Conservation (phyloP, 2,329 filamentous ascomycete genomes). For the Delphinella strobiligena region DNA sequence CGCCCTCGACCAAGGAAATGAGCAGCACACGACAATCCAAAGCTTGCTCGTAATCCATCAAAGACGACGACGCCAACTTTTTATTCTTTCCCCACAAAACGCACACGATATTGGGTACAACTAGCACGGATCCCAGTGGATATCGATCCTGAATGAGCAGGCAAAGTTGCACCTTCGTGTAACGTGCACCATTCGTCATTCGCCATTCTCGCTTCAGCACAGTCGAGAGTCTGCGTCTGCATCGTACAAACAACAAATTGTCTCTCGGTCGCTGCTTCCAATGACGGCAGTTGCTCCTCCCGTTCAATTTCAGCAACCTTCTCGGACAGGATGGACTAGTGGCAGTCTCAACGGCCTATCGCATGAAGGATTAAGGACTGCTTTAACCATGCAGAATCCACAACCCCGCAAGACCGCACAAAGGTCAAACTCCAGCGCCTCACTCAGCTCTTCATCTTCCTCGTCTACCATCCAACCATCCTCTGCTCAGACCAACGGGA, state of each 20-base stretch:
- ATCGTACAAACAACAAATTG: too few relatives aligned
- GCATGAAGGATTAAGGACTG: conserved; percentile 71
- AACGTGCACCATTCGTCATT: too few relatives aligned
- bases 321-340: conserved; percentile 50
- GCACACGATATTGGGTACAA: too few relatives aligned
- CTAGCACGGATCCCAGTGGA: too few relatives aligned
- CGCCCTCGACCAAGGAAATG: not conserved
- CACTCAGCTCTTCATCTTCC: conserved; percentile 51
- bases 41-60: not conserved
- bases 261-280: conserved; percentile 6
- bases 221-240: too few relatives aligned
- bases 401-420: conserved; percentile 69
- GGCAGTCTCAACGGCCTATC: conserved; percentile 58
- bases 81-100: not conserved
- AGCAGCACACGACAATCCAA: not conserved
- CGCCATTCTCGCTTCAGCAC: too few relatives aligned
- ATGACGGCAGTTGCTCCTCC: conserved; percentile 59
- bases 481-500: conserved; percentile 40
- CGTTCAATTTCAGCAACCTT: conserved; percentile 49
- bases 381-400: conserved; percentile 51
- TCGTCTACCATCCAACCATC: conserved; percentile 53
- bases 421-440: conserved; percentile 83
- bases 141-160: too few relatives aligned
- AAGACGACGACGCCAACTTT: conserved; percentile 8
- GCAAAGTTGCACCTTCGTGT: too few relatives aligned